Evolutionary conservation across 2,329 filamentous ascomycete species (phyloP), one percentile per base, ranked within the genome.

Genomic region (Aspergillus piperis): DNA sequence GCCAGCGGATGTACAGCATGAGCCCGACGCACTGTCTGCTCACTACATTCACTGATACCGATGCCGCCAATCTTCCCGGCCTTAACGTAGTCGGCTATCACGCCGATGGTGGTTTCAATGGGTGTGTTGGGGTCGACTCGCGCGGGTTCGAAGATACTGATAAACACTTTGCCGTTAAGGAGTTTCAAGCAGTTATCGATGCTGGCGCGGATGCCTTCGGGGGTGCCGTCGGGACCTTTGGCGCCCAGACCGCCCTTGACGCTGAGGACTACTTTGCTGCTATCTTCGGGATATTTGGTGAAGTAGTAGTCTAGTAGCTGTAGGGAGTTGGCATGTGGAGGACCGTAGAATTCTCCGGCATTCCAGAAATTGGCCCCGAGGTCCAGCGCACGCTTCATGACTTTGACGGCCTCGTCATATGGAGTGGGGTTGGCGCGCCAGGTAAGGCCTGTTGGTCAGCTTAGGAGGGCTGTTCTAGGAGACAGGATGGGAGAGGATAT

Each of bases 341-440:
- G 41, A n/a, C 67, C 68, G 32, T 70, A 69, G 56, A 66, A 63
- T 52, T 68, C 60, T 17, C 59, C 67, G 7, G 64, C 69, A 52
- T 70, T 65, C 68, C 67, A 69, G 44, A 66, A 38, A 15, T 48
- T 61, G 2, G 54, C 49, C 17, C 59, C 59, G n/a, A 41, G 39
- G 2, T 61, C 42, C 1, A 61, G 49, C 3, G 59, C 59, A 2
- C 48, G 30, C 17, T 57, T 60, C 54, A 57, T 48, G 17, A 48
- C 38, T n/a, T 47, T 30, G 8, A 42, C 13, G 8, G 54, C 58
- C 2, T 38, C n/a, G 8, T 39, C n/a, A 15, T 53, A 54, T 15
- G 42, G 38, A 56, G 60, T 38, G 49, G 61, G 25, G 51, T 50
- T 23, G 39, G 50, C 61, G 64, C 65, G 50, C 57, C 60, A 50